phyloP scores from a whole-genome alignment of 176 grass and related monocot genomes.

The Avena insularis region DNA sequence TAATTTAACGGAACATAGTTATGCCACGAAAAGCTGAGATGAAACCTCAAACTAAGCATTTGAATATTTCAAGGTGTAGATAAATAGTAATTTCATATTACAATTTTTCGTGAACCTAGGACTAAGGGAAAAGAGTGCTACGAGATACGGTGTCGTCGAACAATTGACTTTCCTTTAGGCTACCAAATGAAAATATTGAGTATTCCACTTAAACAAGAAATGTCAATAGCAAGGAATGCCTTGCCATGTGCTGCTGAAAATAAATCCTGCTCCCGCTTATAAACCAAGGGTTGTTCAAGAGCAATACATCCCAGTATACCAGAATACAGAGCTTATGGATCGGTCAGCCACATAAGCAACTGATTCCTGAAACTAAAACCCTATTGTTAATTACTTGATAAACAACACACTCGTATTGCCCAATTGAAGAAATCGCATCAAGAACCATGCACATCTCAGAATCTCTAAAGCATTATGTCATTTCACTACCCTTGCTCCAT shows the following conservation, averaged over 20 bases:
- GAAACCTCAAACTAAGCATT: slow-evolving; percentile 4
- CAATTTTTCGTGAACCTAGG: not conserved
- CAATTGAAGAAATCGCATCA: not conserved
- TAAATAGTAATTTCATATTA: not conserved
- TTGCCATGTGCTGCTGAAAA: not conserved
- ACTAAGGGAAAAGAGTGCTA: not conserved
- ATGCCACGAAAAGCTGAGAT: not conserved
- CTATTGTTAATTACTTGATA: not conserved
- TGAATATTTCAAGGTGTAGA: not conserved
- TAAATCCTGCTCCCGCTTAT: not conserved
- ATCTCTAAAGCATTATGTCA: not conserved
- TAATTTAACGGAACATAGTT: not conserved
- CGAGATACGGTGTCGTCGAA: not conserved
- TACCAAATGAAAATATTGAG: not conserved
- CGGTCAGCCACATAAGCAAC: not conserved
- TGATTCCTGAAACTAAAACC: not conserved
- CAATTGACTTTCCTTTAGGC: not conserved
- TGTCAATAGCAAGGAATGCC: slow-evolving; percentile 1
- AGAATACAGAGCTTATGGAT: not conserved
- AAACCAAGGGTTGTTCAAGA: not conserved
- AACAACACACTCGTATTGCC: not conserved
- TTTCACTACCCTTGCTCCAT: not conserved
- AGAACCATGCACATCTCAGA: slow-evolving; percentile 16
- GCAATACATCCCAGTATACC: not conserved
- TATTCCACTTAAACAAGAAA: not conserved